phyloP scores from a whole-genome alignment of 2,329 filamentous ascomycete genomes.

The Coleophoma crateriformis region DNA sequence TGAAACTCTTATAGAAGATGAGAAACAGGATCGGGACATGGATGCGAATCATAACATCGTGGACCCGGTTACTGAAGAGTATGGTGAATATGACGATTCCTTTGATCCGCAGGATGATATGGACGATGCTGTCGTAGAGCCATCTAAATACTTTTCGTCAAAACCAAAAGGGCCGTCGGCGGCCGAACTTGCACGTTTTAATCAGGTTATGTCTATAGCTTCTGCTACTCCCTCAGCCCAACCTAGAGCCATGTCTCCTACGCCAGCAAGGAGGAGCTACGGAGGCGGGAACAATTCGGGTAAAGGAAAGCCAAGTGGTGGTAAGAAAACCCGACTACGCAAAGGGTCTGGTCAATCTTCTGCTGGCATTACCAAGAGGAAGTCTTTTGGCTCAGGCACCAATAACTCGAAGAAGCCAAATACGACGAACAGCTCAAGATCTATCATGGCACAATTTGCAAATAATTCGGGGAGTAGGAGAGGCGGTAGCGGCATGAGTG shows the following conservation, averaged over 20 bases:
- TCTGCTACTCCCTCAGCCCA: neutral
- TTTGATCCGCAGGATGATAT: neutral
- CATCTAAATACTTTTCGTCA: neutral
- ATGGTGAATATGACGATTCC: neutral
- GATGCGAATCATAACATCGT: conserved; percentile 30
- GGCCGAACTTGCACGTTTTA: neutral
- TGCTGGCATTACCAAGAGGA: neutral
- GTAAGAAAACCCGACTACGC: neutral
- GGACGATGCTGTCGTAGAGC: neutral
- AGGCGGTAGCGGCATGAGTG: neutral
- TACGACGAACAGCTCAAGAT: neutral
- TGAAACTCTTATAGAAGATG: conserved; percentile 38
- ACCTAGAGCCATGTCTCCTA: neutral
- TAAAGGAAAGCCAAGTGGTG: neutral
- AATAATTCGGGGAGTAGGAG: neutral
- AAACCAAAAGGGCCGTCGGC: neutral
- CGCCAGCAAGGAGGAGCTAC: neutral
- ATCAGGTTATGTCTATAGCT: neutral
- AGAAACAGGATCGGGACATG: conserved; percentile 16
- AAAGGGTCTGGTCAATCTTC: neutral
- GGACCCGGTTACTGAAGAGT: conserved; percentile 43
- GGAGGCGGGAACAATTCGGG: neutral
- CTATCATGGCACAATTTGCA: neutral
- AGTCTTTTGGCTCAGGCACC: neutral
- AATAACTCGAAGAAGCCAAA: neutral